Base-by-base conservation (phyloP, 106 monocot genomes). In the Platanthera zijinensis region DNA sequence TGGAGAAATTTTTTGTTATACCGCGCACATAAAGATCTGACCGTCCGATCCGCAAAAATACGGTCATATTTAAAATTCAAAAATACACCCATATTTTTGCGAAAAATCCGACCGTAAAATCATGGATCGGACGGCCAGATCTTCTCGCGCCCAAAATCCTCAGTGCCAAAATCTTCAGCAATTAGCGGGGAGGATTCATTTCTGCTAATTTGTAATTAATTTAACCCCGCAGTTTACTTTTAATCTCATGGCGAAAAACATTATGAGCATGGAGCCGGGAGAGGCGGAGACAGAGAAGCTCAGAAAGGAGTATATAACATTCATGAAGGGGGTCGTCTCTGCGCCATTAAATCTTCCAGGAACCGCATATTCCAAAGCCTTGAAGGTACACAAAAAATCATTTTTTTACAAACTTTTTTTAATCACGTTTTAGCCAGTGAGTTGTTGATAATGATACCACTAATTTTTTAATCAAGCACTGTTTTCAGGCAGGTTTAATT, bases 181-280 rank as follows among this genome's bases (percentile, higher is more conserved):
- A 39, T 39, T 39, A 39, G 39, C 39, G 39, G 3, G 39, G 39
- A 39, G 39, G 3, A 39, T 39, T 39, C 39, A 39, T 39, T 39
- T 39, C 1, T 39, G 39, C 39, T 39, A 39, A 39, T 39, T 39
- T 3, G 39, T 8, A 21, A 5, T 61, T 59, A 5, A 61, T 66
- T 66, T 30, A 21, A 10, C 10, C 7, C 21, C 57, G 78, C 83
- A 94, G 93, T 94, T 88, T 76, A 85, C 93, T 10, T 94, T 94
- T 52, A 86, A 88, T 73, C 62, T 94, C 78, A 90, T 90, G 86
- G 93, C 84, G 30, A 90, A 86, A 71, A 82, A 90, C 22, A 83
- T 94, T 39, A 82, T 94, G 84, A 94, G 88, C 78, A 76, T 94
- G 86, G 84, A 88, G 51, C 83, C 88, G 0, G 77, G 81, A 8